phyloP scores from a whole-genome alignment of 2,329 filamentous ascomycete species.

The Cladosporium phlei region DNA sequence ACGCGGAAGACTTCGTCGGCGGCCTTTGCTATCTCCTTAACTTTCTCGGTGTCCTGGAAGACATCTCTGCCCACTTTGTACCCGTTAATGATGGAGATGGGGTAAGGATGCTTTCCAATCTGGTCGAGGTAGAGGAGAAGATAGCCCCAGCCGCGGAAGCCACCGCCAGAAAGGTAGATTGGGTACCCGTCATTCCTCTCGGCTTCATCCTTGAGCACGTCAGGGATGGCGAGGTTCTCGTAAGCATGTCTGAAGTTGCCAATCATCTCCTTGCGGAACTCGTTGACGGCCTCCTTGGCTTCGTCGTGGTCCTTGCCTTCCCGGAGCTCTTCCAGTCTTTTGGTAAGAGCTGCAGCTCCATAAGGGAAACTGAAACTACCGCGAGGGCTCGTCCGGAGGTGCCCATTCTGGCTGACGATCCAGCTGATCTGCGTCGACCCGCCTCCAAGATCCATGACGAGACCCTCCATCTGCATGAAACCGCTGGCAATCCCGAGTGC shows the following conservation, averaged over 20 bases:
- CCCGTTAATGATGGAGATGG: conserved; percentile 75
- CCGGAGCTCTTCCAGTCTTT: conserved; percentile 26
- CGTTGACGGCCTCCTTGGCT: conserved; percentile 35
- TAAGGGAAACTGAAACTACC: conserved; percentile 65
- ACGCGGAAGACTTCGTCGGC: conserved; percentile 58
- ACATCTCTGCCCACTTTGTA: conserved; percentile 61
- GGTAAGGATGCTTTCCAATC: conserved; percentile 69
- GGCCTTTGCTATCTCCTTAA: conserved; percentile 40
- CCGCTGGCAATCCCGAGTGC: conserved; percentile 77
- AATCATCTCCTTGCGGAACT: conserved; percentile 19
- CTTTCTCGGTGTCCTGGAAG: conserved; percentile 54
- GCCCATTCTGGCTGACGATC: conserved; percentile 51
- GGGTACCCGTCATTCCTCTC: conserved; percentile 52
- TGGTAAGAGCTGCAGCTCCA: conserved; percentile 55
- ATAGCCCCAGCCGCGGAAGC: conserved; percentile 86
- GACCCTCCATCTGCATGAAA: conserved; percentile 62
- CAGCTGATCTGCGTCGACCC: conserved; percentile 67
- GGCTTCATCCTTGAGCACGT: conserved; percentile 43
- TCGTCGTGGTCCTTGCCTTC: conserved; percentile 21
- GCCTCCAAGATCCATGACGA: conserved; percentile 84
- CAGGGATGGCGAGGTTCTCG: conserved; percentile 50
- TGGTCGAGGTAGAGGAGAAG: conserved; percentile 67
- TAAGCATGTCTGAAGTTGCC: conserved; percentile 34
- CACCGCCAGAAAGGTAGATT: conserved; percentile 82
- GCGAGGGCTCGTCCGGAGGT: conserved; percentile 47